These are phyloP conservation scores for Wolfiporia cocos DNA, from an alignment of 1,284 basidiomycete genomes.

Conservation along the genomic window DNA sequence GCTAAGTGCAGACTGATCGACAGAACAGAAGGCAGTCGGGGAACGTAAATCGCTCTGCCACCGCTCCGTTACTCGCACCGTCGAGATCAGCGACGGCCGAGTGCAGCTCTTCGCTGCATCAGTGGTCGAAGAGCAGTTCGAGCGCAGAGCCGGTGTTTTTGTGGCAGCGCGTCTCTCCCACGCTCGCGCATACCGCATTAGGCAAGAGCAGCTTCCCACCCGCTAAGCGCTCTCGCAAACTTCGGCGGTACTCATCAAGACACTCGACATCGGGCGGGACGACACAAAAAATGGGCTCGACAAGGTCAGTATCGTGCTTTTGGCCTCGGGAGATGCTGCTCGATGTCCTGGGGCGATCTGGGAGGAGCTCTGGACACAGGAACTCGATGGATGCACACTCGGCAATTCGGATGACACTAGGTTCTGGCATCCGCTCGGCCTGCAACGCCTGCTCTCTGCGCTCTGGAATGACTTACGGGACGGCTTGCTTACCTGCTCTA, in stretches of 20 bases:
- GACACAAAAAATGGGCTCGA: slow-evolving; percentile 60
- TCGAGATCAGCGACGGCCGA: slow-evolving; percentile 29
- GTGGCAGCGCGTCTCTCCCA: slow-evolving; percentile 13
- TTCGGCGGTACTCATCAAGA: slow-evolving; percentile 20
- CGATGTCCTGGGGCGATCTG: slow-evolving; percentile 13
- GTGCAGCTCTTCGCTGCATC: slow-evolving; percentile 39
- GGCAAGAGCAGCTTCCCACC: slow-evolving; percentile 6
- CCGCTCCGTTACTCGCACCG: slow-evolving; percentile 41
- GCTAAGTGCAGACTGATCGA: slow-evolving; percentile 16
- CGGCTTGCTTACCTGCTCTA: slow-evolving; percentile 10
- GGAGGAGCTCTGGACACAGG: slow-evolving; percentile 10
- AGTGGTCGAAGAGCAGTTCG: slow-evolving; percentile 24
- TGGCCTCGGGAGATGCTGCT: slow-evolving; percentile 8
- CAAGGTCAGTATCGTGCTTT: slow-evolving; percentile 49
- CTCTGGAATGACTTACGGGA: slow-evolving; percentile 1
- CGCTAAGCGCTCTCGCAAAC: slow-evolving; percentile 7
- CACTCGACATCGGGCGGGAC: slow-evolving; percentile 26
- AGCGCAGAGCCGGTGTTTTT: too few relatives aligned
- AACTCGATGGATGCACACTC: slow-evolving; percentile 31
- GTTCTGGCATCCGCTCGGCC: slow-evolving; percentile 5
- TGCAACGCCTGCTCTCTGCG: slow-evolving; percentile 3
- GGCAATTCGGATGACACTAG: slow-evolving; percentile 31
- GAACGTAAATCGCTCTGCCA: slow-evolving; percentile 28
- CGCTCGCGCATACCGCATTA: slow-evolving; percentile 4
- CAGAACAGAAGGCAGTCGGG: slow-evolving; percentile 14